Percentiles rank a stretch among this genome's conserved stretches.
These are phyloP conservation scores for Kwoniella dejecticola DNA, from an alignment of 768 basidiomycete species.

Conservation along the genomic window DNA sequence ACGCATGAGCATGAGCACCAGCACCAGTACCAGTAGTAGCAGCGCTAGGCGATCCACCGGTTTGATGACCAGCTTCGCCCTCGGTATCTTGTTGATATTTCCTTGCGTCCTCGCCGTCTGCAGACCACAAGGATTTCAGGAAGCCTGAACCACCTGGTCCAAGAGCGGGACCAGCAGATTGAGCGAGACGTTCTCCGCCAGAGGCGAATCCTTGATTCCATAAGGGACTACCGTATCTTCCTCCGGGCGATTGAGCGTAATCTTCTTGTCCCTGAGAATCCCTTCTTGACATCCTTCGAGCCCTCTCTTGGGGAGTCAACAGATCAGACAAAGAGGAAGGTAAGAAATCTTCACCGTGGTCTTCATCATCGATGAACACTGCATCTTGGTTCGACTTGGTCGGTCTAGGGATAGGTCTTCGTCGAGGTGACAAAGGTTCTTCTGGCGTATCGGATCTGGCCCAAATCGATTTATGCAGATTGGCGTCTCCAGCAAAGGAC, in stretches of 20 bases:
- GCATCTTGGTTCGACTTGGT: slow-evolving; percentile 30
- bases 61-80: too few species aligned
- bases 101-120: slow-evolving; percentile 57
- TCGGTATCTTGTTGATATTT: not conserved
- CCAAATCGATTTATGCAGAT: slow-evolving; percentile 36
- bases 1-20: not conserved
- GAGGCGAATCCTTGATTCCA: not conserved
- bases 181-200: slow-evolving; percentile 44
- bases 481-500: slow-evolving; percentile 41
- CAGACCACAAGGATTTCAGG: slow-evolving; percentile 66
- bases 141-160: slow-evolving; percentile 40
- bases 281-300: slow-evolving; percentile 65
- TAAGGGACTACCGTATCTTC: slow-evolving; percentile 1
- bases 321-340: slow-evolving; percentile 86
- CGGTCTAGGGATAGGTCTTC: slow-evolving; percentile 32
- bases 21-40: not conserved
- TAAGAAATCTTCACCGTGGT: slow-evolving; percentile 67
- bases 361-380: slow-evolving; percentile 64
- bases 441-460: slow-evolving; percentile 35
- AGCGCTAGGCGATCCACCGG: too few species aligned
- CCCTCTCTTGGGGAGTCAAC: slow-evolving; percentile 82
- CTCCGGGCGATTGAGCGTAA: slow-evolving; percentile 22
- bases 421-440: slow-evolving; percentile 35
- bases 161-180: slow-evolving; percentile 51
- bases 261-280: slow-evolving; percentile 41